phyloP scores from a whole-genome alignment of 2,329 filamentous ascomycete genomes.

The Endocalyx cinctus region DNA sequence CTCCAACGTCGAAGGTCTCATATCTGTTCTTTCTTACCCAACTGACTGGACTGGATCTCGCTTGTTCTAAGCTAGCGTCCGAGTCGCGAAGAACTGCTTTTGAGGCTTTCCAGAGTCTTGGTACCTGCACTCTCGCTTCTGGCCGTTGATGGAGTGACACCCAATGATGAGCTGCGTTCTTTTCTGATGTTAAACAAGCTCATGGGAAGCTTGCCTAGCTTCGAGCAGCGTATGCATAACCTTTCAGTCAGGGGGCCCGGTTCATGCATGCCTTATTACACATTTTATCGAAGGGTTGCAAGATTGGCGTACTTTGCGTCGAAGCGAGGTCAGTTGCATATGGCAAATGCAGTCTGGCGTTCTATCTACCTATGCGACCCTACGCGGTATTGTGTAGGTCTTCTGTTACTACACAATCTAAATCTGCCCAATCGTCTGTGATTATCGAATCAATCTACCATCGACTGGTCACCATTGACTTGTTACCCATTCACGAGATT shows the following conservation, averaged over 20 bases:
- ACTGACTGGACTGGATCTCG: too few relatives aligned
- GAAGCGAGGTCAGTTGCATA: neutral
- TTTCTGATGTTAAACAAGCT: conserved; percentile 5
- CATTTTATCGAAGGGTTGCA: conserved; percentile 1
- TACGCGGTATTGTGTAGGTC: too few relatives aligned
- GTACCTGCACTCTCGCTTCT: too few relatives aligned
- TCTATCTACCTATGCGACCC: too few relatives aligned
- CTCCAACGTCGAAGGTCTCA: too few relatives aligned
- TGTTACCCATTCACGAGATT: conserved; percentile 1
- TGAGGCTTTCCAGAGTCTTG: too few relatives aligned
- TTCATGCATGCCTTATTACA: conserved; percentile 16
- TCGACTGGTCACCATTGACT: neutral
- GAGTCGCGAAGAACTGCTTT: too few relatives aligned
- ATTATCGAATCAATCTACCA: neutral
- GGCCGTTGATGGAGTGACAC: too few relatives aligned
- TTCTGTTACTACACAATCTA: neutral
- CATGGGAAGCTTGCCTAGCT: conserved; percentile 7
- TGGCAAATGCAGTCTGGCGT: too few relatives aligned
- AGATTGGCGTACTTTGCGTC: conserved; percentile 10
- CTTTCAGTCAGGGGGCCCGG: conserved; percentile 7
- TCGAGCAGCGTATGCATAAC: conserved; percentile 1
- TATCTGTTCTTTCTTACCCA: too few relatives aligned
- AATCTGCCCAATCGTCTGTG: conserved; percentile 4
- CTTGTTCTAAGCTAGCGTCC: too few relatives aligned
- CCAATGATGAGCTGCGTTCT: conserved; percentile 3